phyloP scores from a whole-genome alignment of 345 rosid species.

The Eucalyptus tenuipes region DNA sequence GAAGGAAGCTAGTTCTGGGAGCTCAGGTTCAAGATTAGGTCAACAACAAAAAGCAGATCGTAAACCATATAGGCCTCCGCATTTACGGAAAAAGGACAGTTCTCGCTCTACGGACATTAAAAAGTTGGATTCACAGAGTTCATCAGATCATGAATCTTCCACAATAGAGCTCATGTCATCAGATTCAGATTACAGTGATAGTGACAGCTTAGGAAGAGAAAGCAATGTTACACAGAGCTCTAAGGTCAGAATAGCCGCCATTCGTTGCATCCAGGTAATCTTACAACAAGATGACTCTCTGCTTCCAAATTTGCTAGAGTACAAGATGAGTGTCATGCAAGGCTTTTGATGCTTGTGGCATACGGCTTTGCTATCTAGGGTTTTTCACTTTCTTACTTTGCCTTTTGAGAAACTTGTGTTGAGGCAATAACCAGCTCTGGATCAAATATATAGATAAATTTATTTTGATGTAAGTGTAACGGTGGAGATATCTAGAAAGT shows the following conservation, averaged over 20 bases:
- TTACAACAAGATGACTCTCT: neutral
- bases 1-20: conserved; percentile 17
- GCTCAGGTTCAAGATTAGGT: conserved; percentile 20
- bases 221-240: conserved; percentile 32
- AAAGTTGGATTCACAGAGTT: conserved; percentile 19
- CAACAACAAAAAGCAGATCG: conserved; percentile 16
- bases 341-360: neutral
- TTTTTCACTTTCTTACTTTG: neutral
- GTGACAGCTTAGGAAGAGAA: conserved; percentile 47
- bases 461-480: neutral
- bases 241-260: conserved; percentile 76
- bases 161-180: conserved; percentile 42
- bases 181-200: conserved; percentile 90
- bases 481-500: neutral
- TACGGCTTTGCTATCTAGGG: neutral
- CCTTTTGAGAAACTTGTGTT: neutral
- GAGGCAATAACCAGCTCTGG: neutral
- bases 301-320: neutral
- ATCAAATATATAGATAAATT: neutral
- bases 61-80: conserved; percentile 85
- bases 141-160: conserved; percentile 34
- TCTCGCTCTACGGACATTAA: conserved; percentile 17
- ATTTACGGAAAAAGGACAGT: conserved; percentile 62
- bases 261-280: conserved; percentile 69
- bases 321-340: neutral